A percentile compares a stretch with the other conserved stretches of the same genome.
Conservation (phyloP, 2,329 filamentous ascomycete species). For the Cercospora sojina region DNA sequence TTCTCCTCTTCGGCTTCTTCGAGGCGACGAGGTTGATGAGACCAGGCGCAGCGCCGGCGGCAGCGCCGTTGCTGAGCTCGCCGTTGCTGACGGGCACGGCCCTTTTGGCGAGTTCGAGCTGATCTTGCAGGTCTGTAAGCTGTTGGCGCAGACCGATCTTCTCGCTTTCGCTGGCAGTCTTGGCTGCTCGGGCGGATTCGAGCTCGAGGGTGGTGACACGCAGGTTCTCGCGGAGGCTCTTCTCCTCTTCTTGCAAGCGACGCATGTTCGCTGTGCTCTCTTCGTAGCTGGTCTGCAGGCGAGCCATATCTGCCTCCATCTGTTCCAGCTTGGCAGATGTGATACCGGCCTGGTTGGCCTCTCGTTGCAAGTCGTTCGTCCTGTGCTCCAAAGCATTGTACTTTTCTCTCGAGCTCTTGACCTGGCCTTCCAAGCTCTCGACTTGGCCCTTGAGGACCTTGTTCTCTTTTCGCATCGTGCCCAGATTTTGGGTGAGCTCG, state of each 20-base stretch:
- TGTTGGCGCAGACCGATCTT: constrained; percentile 84
- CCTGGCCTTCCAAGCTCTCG: constrained; percentile 91
- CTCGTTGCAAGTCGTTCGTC: constrained; percentile 89
- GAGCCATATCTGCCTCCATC: constrained; percentile 95
- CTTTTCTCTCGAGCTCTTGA: constrained; percentile 92
- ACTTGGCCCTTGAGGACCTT: constrained; percentile 84
- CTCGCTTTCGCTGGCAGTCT: constrained; percentile 76
- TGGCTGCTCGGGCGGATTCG: constrained; percentile 72
- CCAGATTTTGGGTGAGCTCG: constrained; percentile 90
- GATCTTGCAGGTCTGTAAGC: constrained; percentile 84
- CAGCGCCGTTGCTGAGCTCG: constrained; percentile 61
- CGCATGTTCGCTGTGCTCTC: constrained; percentile 90
- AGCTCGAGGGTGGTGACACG: constrained; percentile 77
- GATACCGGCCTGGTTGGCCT: constrained; percentile 97
- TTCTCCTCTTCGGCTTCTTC: constrained; percentile 94
- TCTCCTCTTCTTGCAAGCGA: constrained; percentile 91
- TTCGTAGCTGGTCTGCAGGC: constrained; percentile 82
- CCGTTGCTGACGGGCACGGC: constrained; percentile 65
- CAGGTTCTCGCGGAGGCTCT: constrained; percentile 77
- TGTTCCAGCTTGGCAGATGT: constrained; percentile 83
- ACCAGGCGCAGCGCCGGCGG: constrained; percentile 60
- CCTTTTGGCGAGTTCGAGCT: constrained; percentile 82
- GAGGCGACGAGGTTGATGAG: constrained; percentile 96
- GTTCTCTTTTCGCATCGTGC: constrained; percentile 91
- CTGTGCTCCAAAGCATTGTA: constrained; percentile 87